These are phyloP conservation scores for Cercospora beticola DNA, from an alignment of 2,329 filamentous ascomycete genomes.

Conservation along the genomic window DNA sequence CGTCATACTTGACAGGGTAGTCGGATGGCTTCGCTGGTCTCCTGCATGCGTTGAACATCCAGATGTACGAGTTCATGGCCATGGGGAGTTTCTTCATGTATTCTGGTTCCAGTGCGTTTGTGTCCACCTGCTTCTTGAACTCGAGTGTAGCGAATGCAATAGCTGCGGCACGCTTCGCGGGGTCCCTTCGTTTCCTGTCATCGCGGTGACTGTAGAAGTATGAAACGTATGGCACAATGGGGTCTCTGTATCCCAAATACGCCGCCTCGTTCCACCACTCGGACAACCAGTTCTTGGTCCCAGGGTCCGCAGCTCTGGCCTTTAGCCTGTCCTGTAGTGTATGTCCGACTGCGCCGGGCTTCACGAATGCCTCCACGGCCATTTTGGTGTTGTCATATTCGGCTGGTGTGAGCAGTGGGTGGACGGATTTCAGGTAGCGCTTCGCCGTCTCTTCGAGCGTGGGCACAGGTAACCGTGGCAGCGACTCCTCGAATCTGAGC, in stretches of 20 bases:
- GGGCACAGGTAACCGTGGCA: constrained; percentile 75
- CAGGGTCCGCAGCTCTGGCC: constrained; percentile 74
- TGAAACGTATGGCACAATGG: constrained; percentile 94
- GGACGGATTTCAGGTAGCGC: constrained; percentile 77
- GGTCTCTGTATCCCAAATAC: constrained; percentile 90
- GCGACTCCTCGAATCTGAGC: constrained; percentile 83
- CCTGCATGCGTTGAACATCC: constrained; percentile 96
- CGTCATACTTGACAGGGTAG: constrained; percentile 75
- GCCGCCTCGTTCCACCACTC: constrained; percentile 99
- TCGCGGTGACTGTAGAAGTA: constrained; percentile 99
- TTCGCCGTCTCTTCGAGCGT: constrained; percentile 78
- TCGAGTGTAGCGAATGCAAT: constrained; percentile 82
- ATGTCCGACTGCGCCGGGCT: constrained; percentile 78
- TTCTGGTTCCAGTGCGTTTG: constrained; percentile 82
- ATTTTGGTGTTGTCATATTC: constrained; percentile 74
- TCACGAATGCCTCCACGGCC: constrained; percentile 84
- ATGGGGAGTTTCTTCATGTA: constrained; percentile 98
- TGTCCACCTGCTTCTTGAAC: constrained; percentile 91
- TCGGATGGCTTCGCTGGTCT: constrained; percentile 81
- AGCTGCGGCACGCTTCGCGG: constrained; percentile 87
- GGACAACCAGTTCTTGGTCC: constrained; percentile 87
- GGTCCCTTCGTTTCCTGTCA: constrained; percentile 82
- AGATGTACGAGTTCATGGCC: constrained; percentile 97
- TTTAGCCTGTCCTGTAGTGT: constrained; percentile 85
- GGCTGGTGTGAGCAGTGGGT: constrained; percentile 66